phyloP scores from a whole-genome alignment of 805 yeast species.

The Wickerhamiella allomyrinae region DNA sequence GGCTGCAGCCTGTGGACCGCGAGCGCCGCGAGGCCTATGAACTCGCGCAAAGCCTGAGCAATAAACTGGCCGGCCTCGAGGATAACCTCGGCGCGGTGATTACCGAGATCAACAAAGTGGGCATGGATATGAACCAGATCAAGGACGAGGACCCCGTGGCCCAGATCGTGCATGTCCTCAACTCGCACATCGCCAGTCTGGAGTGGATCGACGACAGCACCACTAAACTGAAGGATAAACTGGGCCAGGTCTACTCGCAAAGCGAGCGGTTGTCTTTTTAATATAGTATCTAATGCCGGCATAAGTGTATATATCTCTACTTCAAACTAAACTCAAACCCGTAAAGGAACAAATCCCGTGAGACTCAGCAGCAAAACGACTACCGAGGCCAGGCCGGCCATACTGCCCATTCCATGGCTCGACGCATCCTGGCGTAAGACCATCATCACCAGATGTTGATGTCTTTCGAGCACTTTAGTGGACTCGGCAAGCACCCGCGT shows the following conservation, averaged over 20 bases:
- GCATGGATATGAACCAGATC: constrained; percentile 62
- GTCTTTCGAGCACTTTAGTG: constrained; percentile 35
- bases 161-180: constrained; percentile 59
- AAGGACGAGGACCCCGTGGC: constrained; percentile 32
- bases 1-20: constrained; percentile 43
- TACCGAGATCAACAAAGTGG: constrained; percentile 32
- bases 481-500: constrained; percentile 42
- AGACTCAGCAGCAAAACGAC: constrained; percentile 41
- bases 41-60: constrained; percentile 74
- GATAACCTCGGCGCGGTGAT: constrained; percentile 34
- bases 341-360: constrained; percentile 22
- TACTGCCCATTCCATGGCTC: constrained; percentile 17
- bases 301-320: background rate
- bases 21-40: constrained; percentile 81
- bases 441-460: constrained; percentile 44
- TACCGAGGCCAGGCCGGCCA: constrained; percentile 34
- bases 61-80: constrained; percentile 64
- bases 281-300: too few relatives aligned
- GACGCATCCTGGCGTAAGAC: constrained; percentile 42
- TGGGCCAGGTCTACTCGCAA: constrained; percentile 25
- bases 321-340: background rate
- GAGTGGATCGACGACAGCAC: constrained; percentile 75
- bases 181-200: constrained; percentile 78
- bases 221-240: constrained; percentile 47
- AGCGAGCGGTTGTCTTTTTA: constrained; percentile 3